phyloP scores from a whole-genome alignment of 1,284 basidiomycete genomes.

The Sporisorium scitamineum region DNA sequence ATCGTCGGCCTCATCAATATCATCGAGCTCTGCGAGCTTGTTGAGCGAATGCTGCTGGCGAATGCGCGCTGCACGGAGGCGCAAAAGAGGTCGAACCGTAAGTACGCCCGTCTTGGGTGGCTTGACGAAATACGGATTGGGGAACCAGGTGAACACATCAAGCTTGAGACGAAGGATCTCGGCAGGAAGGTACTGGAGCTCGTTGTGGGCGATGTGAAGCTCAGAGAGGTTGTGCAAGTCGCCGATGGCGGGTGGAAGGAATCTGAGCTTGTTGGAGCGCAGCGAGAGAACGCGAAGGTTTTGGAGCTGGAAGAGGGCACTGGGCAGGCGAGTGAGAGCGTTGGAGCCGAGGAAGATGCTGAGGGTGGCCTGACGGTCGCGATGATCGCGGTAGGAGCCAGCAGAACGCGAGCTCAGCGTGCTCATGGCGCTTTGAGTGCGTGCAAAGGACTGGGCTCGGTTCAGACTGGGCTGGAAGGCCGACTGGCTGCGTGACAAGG shows the following conservation, averaged over 20 bases:
- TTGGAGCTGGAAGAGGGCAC: constrained; percentile 63
- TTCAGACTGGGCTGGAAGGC: constrained; percentile 32
- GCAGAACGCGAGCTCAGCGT: constrained; percentile 34
- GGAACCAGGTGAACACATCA: constrained; percentile 60
- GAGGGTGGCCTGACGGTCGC: constrained; percentile 50
- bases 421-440: constrained; percentile 36
- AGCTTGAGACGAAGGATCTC: constrained; percentile 64
- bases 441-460: constrained; percentile 36
- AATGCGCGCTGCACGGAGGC: constrained; percentile 21
- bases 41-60: constrained; percentile 22
- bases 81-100: constrained; percentile 38
- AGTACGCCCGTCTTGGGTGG: constrained; percentile 35
- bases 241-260: constrained; percentile 62
- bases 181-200: constrained; percentile 60
- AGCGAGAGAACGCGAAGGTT: constrained; percentile 66
- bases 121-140: constrained; percentile 61
- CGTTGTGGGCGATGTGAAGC: constrained; percentile 61
- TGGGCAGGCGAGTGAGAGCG: constrained; percentile 56
- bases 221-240: constrained; percentile 62
- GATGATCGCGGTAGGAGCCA: constrained; percentile 36
- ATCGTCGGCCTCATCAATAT: constrained; percentile 24
- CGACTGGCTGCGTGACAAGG: constrained; percentile 41
- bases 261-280: constrained; percentile 62
- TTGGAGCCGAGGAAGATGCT: constrained; percentile 56
- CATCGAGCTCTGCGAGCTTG: constrained; percentile 24